A percentile compares a stretch with the other conserved stretches of the same genome.
Conservation (phyloP, 2,329 filamentous ascomycete genomes). For the Lojkania enalia region DNA sequence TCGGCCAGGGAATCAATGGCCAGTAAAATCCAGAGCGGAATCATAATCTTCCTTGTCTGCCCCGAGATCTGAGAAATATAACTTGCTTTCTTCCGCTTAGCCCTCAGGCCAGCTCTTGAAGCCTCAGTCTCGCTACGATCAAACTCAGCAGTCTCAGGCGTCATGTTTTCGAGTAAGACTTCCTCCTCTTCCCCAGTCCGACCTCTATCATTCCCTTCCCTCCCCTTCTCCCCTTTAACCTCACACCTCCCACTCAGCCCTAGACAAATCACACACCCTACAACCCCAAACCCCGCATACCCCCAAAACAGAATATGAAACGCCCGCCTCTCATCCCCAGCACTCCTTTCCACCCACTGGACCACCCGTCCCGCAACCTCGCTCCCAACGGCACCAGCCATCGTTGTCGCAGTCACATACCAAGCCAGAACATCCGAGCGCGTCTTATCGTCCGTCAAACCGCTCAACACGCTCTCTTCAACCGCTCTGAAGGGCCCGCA, state of each 20-base stretch:
- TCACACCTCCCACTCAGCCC: slow-evolving; percentile 48
- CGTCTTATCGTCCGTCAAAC: slow-evolving; percentile 39
- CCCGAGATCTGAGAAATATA: slow-evolving; percentile 59
- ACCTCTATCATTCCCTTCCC: slow-evolving; percentile 29
- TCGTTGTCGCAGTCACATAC: slow-evolving; percentile 44
- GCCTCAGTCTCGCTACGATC: slow-evolving; percentile 30
- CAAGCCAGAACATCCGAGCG: slow-evolving; percentile 45
- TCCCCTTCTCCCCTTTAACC: slow-evolving; percentile 36
- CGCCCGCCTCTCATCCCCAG: slow-evolving; percentile 41
- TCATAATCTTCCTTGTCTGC: slow-evolving; percentile 62
- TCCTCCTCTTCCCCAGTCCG: slow-evolving; percentile 35
- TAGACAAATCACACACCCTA: slow-evolving; percentile 45
- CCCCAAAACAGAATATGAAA: slow-evolving; percentile 49
- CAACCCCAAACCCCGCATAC: slow-evolving; percentile 47
- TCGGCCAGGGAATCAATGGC: slow-evolving; percentile 67
- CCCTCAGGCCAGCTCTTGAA: slow-evolving; percentile 11
- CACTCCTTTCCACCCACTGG: slow-evolving; percentile 43
- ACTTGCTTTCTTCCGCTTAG: slow-evolving; percentile 29
- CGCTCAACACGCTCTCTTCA: slow-evolving; percentile 42
- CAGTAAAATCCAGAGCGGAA: slow-evolving; percentile 67
- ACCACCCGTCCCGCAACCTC: slow-evolving; percentile 46
- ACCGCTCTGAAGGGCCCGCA: slow-evolving; percentile 42
- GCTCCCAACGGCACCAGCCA: slow-evolving; percentile 41
- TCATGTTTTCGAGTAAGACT: slow-evolving; percentile 38
- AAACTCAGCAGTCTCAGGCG: slow-evolving; percentile 38